A percentile compares a stretch with the other conserved stretches of the same genome.
Conservation (phyloP, 1,139 yeast genomes). For the Hansenula lynferdii region DNA sequence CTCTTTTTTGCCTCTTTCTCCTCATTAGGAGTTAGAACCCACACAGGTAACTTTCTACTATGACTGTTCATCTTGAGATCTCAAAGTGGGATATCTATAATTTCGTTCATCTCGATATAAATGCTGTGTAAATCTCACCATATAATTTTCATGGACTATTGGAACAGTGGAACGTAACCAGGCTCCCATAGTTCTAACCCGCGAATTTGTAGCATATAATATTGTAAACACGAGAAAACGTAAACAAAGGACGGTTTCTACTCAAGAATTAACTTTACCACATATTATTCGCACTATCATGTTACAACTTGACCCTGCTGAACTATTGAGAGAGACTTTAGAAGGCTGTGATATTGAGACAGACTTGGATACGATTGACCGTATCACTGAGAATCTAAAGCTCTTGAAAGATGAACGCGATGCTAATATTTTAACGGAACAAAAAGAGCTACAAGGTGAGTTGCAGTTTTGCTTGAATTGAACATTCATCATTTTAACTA, state of each 20-base stretch:
- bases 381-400: conserved; percentile 38
- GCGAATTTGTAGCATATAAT: no score
- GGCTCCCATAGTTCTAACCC: no score
- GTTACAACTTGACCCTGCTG: conserved; percentile 34
- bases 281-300: conserved; percentile 8
- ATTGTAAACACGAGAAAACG: no score
- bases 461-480: background rate
- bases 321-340: conserved; percentile 35
- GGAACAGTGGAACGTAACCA: no score
- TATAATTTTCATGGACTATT: no score
- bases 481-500: background rate
- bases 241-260: no score
- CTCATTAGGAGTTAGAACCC: conserved; percentile 85
- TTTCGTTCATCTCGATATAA: no score
- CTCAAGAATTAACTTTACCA: no score
- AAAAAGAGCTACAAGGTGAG: conserved; percentile 15
- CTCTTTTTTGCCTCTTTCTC: conserved; percentile 76
- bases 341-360: conserved; percentile 49
- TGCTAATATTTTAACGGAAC: conserved; percentile 26
- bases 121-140: no score
- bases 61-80: conserved; percentile 17
- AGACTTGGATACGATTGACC: conserved; percentile 44
- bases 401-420: conserved; percentile 24
- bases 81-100: no score
- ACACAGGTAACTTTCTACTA: conserved; percentile 50